Evolutionary conservation across 2,329 filamentous ascomycete species (phyloP).

Genomic region (Drechmeria coniospora): DNA sequence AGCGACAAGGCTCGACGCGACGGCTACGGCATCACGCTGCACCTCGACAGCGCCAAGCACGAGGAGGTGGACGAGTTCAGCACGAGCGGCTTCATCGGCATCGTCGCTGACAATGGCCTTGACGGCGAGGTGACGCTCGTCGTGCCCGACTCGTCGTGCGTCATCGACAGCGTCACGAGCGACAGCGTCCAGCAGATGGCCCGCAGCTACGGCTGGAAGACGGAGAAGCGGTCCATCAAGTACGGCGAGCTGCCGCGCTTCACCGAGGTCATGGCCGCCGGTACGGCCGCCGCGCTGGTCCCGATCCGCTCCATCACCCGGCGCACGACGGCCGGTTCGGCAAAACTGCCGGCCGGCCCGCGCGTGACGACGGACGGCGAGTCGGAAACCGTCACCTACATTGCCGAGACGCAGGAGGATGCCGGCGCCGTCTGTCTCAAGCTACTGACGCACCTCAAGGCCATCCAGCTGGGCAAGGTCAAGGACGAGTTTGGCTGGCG

Average conservation of each 20-base stretch:
- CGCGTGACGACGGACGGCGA: conserved; percentile 21
- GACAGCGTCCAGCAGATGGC: conserved; percentile 66
- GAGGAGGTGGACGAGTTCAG: conserved; percentile 91
- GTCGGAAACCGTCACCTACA: conserved; percentile 38
- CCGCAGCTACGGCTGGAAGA: conserved; percentile 64
- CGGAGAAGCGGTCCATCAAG: conserved; percentile 60
- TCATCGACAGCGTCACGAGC: conserved; percentile 77
- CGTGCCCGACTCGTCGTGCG: conserved; percentile 74
- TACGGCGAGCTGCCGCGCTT: conserved; percentile 40
- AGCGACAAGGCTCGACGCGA: conserved; percentile 65
- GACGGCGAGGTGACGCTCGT: conserved; percentile 53
- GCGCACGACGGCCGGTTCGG: conserved; percentile 17
- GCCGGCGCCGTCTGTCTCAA: conserved; percentile 59
- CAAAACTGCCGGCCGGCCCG: conserved; percentile 16
- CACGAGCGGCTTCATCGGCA: conserved; percentile 84
- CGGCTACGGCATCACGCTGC: conserved; percentile 87
- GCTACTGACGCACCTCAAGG: conserved; percentile 63
- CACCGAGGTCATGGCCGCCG: conserved; percentile 73
- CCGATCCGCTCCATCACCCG: conserved; percentile 85
- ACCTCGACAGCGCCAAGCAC: conserved; percentile 73
- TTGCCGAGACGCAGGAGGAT: conserved; percentile 42
- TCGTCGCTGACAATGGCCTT: conserved; percentile 36
- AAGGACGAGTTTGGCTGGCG: conserved; percentile 68
- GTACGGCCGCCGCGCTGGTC: conserved; percentile 80
- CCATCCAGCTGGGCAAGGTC: conserved; percentile 69